Base-by-base conservation (phyloP, 495 filamentous ascomycete genomes). In the Cenococcum geophilum region DNA sequence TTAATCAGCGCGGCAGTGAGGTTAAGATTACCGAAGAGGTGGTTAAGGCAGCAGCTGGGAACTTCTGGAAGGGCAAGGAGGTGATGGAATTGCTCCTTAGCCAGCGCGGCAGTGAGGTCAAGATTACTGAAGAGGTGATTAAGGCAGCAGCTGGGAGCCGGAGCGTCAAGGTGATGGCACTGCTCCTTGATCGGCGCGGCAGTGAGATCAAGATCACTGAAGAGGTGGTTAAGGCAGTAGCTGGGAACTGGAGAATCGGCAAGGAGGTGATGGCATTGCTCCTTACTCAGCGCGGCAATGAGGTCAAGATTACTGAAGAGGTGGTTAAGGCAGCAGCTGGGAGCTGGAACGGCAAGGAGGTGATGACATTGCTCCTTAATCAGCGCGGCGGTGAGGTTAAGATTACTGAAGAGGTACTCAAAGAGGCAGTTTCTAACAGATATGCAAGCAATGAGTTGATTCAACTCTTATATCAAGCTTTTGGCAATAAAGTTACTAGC, bases 151-250 rank as follows among this genome's bases (percentile, higher is more conserved):
- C n/a, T 4, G 1, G 53, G 32, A 16, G 6, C 21, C 1, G 0
- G 8, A 16, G 9, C n/a, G 49, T 25, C 1, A 52, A 20, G 32
- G 54, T 62, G 12, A 23, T 67, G 34, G 32, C 22, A 21, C 57
- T 67, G 0, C 60, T 69, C 43, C 45, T 69, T 23, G 48, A 67
- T 1, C 35, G 45, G 56, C 42, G 64, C 3, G 60, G 57, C 20
- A 49, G 60, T 20, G 55, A 66, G n/a, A 40, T 67, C 42, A 47
- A 43, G 35, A 63, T 63, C 22, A 67, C 64, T 8, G 56, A 58
- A 49, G 56, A 18, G 37, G 25, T 47, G 32, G 1, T 45, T 12
- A 56, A 11, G 48, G 36, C 20, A 50, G 54, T 25, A 21, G 54
- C 11, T 18, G 2, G 54, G 18, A 40, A 23, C 18, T 4, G 12